Evolutionary conservation across 2,329 filamentous ascomycete species (phyloP).

Genomic region (Trichophyton schoenleinii): DNA sequence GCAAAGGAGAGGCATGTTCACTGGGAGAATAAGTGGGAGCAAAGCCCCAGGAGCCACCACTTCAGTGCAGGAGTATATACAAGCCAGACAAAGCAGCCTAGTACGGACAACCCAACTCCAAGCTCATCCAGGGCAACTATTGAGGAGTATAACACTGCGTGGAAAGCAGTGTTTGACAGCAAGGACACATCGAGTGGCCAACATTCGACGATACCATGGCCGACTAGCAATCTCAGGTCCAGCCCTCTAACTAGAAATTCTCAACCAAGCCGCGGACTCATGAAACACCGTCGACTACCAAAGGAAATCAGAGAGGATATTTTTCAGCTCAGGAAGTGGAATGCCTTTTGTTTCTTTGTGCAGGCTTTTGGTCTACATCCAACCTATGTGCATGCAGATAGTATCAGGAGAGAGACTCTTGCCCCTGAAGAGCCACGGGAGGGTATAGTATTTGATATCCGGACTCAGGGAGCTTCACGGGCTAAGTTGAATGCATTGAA

Average conservation of each 20-base stretch:
- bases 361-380: constrained; percentile 8
- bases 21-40: neutral
- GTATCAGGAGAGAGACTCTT: too few species aligned
- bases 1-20: neutral
- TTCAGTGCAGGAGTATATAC: neutral
- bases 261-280: neutral
- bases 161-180: neutral
- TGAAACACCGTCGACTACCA: constrained; percentile 4
- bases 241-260: neutral
- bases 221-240: constrained; percentile 4
- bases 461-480: neutral
- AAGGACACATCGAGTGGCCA: neutral
- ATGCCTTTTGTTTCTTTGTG: constrained; percentile 12
- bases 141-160: neutral
- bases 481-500: constrained; percentile 6
- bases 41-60: neutral
- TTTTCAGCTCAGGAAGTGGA: constrained; percentile 13
- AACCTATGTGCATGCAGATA: neutral
- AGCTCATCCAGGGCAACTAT: neutral
- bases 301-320: constrained; percentile 1
- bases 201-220: constrained; percentile 4
- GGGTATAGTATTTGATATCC: constrained; percentile 9
- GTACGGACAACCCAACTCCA: neutral
- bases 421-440: neutral
- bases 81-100: neutral